phyloP scores from a whole-genome alignment of 371 early-diverging fungal species.

The Mucor irregularis region DNA sequence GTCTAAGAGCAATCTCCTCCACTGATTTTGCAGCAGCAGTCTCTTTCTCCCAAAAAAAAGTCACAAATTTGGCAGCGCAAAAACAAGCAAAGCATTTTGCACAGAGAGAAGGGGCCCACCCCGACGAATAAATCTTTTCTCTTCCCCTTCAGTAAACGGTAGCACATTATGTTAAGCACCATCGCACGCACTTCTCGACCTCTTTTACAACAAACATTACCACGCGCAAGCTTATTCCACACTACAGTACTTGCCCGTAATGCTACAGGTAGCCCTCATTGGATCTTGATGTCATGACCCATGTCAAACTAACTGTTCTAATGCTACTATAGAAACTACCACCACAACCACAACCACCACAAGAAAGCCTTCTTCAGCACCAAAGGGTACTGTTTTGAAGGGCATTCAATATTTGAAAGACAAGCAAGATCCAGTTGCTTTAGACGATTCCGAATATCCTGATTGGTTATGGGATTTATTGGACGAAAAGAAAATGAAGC shows the following conservation, averaged over 20 bases:
- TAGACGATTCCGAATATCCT: constrained; percentile 86
- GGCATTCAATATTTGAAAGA: constrained; percentile 84
- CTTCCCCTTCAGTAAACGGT: not conserved
- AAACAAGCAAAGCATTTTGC: too few species aligned
- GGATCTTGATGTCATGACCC: not conserved
- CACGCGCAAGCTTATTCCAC: constrained; percentile 15
- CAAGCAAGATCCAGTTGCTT: constrained; percentile 85
- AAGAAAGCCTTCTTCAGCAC: constrained; percentile 44
- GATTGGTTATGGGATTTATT: constrained; percentile 90
- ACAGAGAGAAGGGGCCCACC: too few species aligned
- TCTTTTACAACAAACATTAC: constrained; percentile 5
- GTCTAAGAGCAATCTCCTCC: too few species aligned
- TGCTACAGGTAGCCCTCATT: constrained; percentile 10
- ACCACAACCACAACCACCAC: not conserved
- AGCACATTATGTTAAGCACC: constrained; percentile 18
- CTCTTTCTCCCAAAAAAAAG: too few species aligned
- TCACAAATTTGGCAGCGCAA: too few species aligned
- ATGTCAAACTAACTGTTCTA: constrained; percentile 1
- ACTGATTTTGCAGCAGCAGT: too few species aligned
- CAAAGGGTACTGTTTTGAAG: constrained; percentile 80
- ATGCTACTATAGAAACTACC: not conserved
- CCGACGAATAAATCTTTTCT: not conserved
- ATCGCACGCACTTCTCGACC: constrained; percentile 15
- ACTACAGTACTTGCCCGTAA: constrained; percentile 9
- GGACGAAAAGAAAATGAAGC: constrained; percentile 61